Evolutionary conservation across 805 yeast genomes (phyloP).

Genomic region (Vanderwaltozyma verrucispora): DNA sequence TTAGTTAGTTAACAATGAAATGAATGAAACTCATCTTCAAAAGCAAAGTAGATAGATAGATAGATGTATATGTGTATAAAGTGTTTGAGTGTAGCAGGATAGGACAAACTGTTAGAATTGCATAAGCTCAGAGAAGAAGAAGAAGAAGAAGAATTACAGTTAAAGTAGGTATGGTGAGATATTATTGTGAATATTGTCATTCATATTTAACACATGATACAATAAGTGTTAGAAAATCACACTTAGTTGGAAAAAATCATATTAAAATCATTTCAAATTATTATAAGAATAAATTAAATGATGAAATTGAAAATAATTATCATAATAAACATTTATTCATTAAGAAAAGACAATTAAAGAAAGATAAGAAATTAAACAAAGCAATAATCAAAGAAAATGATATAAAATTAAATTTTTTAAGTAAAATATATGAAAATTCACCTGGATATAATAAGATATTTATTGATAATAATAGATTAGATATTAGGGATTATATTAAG

Average conservation of each 20-base stretch:
- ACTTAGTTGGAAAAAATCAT: constrained; percentile 69
- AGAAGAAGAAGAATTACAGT: too few relatives aligned
- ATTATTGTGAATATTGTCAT: constrained; percentile 78
- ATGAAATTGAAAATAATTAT: neutral
- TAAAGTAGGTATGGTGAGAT: constrained; percentile 43
- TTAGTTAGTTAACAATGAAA: too few relatives aligned
- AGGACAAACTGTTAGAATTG: too few relatives aligned
- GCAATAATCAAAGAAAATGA: neutral
- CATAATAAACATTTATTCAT: neutral
- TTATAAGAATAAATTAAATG: constrained; percentile 39
- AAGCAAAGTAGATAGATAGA: too few relatives aligned
- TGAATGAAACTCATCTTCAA: too few relatives aligned
- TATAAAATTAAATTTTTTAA: neutral
- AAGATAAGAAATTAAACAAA: neutral
- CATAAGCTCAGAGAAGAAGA: too few relatives aligned
- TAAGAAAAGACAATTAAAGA: neutral
- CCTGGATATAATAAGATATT: constrained; percentile 14
- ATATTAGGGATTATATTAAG: constrained; percentile 7
- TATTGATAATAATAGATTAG: constrained; percentile 6
- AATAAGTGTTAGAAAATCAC: constrained; percentile 75
- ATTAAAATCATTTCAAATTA: constrained; percentile 60
- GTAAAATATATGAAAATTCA: constrained; percentile 9
- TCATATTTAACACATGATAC: constrained; percentile 81
- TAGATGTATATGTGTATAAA: too few relatives aligned
- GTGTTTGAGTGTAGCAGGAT: too few relatives aligned